Evolutionary conservation across 306 rosid genomes (phyloP).

Genomic region (Dalbergia cultrata): DNA sequence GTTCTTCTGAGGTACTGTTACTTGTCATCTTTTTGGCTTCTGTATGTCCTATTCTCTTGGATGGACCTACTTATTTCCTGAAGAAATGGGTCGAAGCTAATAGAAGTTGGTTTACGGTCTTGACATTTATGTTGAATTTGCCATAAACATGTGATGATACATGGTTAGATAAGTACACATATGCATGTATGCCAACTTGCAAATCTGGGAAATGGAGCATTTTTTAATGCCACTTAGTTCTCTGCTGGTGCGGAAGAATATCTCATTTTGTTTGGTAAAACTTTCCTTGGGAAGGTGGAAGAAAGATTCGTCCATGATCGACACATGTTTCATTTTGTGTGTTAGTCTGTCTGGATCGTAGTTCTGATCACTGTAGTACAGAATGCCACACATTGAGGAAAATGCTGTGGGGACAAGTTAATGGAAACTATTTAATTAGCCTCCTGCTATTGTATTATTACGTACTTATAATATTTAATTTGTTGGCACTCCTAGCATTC

Average conservation of each 20-base stretch:
- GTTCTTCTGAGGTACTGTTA: conserved; percentile 78
- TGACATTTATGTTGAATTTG: neutral
- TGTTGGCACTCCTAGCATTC: conserved; percentile 64
- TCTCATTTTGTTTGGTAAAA: neutral
- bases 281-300: neutral
- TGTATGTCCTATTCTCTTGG: neutral
- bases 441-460: neutral
- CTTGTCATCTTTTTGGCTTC: conserved; percentile 15
- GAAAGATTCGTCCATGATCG: neutral
- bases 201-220: neutral
- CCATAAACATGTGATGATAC: neutral
- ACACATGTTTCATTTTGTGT: conserved; percentile 1
- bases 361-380: neutral
- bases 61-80: conserved; percentile 21
- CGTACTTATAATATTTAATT: neutral
- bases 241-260: neutral
- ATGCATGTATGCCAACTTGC: neutral
- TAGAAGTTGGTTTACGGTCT: conserved; percentile 4
- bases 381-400: neutral
- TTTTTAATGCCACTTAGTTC: neutral
- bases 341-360: neutral
- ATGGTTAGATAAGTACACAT: neutral
- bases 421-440: conserved; percentile 5
- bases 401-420: neutral
- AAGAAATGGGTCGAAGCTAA: conserved; percentile 7